A percentile compares a stretch with the other conserved stretches of the same genome.
Evolutionary conservation across 1,284 basidiomycete species (phyloP).

Genomic region (Lignosus rhinocerotis): DNA sequence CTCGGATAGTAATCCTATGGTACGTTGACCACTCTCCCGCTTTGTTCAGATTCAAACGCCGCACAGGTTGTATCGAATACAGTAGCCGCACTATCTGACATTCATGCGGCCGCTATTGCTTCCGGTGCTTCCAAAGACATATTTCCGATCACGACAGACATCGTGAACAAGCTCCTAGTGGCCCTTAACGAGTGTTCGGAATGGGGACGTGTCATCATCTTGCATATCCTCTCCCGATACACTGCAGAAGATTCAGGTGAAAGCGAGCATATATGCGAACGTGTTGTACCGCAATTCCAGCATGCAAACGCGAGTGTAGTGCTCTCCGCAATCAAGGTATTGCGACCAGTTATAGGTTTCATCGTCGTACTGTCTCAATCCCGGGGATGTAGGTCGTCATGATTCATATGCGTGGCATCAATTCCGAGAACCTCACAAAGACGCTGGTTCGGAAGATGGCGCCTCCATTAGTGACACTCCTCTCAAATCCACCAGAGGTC

Average conservation of each 20-base stretch:
- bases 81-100: constrained; percentile 91
- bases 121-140: constrained; percentile 62
- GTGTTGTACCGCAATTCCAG: constrained; percentile 98
- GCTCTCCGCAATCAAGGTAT: constrained; percentile 89
- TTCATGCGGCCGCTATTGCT: constrained; percentile 70
- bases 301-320: constrained; percentile 96
- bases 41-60: background rate
- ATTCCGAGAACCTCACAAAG: constrained; percentile 84
- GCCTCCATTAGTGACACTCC: constrained; percentile 84
- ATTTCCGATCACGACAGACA: constrained; percentile 80
- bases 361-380: background rate
- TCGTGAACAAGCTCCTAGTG: constrained; percentile 90
- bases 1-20: constrained; percentile 97
- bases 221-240: constrained; percentile 87
- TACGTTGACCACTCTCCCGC: constrained; percentile 31
- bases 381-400: constrained; percentile 76
- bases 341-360: constrained; percentile 15
- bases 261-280: constrained; percentile 97
- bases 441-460: constrained; percentile 96
- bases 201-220: constrained; percentile 95
- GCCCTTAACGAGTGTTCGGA: constrained; percentile 98
- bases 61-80: constrained; percentile 92
- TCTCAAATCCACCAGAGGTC: constrained; percentile 80
- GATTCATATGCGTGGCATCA: constrained; percentile 90
- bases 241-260: constrained; percentile 86